These are phyloP conservation scores for Neotropicomus parvogracilis DNA, from an alignment of 1,284 basidiomycete genomes.

Conservation along the genomic window DNA sequence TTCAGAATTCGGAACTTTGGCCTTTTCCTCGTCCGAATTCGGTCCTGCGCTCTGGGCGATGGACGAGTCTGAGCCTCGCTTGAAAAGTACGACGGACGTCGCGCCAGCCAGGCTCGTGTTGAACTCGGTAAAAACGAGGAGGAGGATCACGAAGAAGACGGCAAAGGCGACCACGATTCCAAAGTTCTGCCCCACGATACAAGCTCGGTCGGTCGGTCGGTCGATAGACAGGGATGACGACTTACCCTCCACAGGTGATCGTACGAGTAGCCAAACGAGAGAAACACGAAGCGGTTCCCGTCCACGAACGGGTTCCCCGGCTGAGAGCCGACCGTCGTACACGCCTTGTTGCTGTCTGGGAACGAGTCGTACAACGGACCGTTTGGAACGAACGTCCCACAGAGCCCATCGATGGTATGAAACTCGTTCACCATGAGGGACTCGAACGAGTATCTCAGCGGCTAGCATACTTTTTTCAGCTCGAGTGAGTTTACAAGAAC, in stretches of 20 bases:
- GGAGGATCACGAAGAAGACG: slow-evolving; percentile 43
- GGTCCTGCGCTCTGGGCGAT: slow-evolving; percentile 3
- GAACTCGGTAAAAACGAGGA: slow-evolving; percentile 53
- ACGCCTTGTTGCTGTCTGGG: slow-evolving; percentile 54
- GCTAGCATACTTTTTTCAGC: slow-evolving; percentile 29
- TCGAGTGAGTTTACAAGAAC: background rate
- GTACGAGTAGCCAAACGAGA: slow-evolving; percentile 62
- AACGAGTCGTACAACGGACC: slow-evolving; percentile 54
- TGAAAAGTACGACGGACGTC: slow-evolving; percentile 41
- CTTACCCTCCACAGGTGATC: slow-evolving; percentile 66
- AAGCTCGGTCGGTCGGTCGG: slow-evolving; percentile 3
- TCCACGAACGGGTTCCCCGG: slow-evolving; percentile 21
- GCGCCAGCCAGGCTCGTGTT: slow-evolving; percentile 36
- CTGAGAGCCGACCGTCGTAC: slow-evolving; percentile 44
- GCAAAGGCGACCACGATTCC: slow-evolving; percentile 55
- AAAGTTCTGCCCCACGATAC: slow-evolving; percentile 42
- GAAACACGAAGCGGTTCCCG: slow-evolving; percentile 36
- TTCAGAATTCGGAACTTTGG: slow-evolving; percentile 13
- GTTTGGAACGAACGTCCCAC: slow-evolving; percentile 41
- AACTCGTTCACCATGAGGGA: slow-evolving; percentile 56
- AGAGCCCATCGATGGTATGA: slow-evolving; percentile 41
- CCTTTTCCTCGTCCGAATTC: slow-evolving; percentile 30
- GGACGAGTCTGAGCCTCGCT: slow-evolving; percentile 35
- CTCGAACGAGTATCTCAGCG: slow-evolving; percentile 51
- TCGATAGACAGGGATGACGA: slow-evolving; percentile 17